These are phyloP conservation scores for Cyberlindnera samutprakarnensis DNA, from an alignment of 805 yeast species.

Conservation along the genomic window DNA sequence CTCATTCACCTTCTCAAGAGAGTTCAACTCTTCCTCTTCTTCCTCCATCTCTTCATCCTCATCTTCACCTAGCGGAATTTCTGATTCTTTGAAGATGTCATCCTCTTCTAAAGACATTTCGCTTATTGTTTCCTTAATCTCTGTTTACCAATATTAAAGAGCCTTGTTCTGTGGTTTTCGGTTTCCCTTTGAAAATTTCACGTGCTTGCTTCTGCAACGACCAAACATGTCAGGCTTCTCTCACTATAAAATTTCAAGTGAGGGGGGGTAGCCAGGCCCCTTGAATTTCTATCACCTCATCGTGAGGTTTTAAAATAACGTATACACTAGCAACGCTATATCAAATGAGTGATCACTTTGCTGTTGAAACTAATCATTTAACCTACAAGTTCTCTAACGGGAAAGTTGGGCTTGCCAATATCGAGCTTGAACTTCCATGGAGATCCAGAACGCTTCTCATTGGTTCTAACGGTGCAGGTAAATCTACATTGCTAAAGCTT, in stretches of 20 bases:
- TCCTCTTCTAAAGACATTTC: slow-evolving; percentile 13
- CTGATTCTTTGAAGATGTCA: slow-evolving; percentile 19
- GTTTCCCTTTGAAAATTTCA: too few relatives aligned
- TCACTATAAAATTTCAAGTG: too few relatives aligned
- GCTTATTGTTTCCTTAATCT: not conserved
- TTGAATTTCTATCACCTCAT: too few relatives aligned
- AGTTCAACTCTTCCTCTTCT: slow-evolving; percentile 22
- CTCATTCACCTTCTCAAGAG: slow-evolving; percentile 21
- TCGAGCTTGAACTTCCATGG: slow-evolving; percentile 56
- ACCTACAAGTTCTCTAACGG: slow-evolving; percentile 61
- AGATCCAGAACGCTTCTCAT: slow-evolving; percentile 70
- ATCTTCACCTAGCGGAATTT: slow-evolving; percentile 18
- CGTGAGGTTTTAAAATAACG: too few relatives aligned
- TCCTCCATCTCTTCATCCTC: slow-evolving; percentile 21
- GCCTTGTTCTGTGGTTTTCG: too few relatives aligned
- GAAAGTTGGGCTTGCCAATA: slow-evolving; percentile 59
- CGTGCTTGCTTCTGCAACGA: too few relatives aligned
- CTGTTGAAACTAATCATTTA: slow-evolving; percentile 58
- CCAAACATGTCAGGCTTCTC: too few relatives aligned
- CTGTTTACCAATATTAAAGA: not conserved
- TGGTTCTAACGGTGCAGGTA: slow-evolving; percentile 98
- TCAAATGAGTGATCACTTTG: slow-evolving; percentile 15
- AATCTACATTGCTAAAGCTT: slow-evolving; percentile 77
- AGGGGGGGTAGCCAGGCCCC: too few relatives aligned
- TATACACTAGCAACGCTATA: not conserved